Evolutionary conservation across 2,329 filamentous ascomycete genomes (phyloP).

Genomic region (Aspergillus glaucus): DNA sequence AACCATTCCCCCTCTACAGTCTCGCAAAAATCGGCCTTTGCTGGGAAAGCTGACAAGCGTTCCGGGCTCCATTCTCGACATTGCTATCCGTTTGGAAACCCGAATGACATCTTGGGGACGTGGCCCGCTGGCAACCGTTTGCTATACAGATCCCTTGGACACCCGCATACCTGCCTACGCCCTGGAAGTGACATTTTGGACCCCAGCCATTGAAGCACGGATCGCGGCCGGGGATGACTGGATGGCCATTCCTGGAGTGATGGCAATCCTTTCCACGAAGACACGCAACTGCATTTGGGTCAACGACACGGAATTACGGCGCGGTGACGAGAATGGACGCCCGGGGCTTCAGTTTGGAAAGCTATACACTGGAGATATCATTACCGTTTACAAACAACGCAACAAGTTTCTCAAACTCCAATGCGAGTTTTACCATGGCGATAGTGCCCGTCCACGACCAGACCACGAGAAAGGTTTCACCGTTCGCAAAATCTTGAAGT

Average conservation of each 20-base stretch:
- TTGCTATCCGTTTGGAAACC: slow-evolving; percentile 60
- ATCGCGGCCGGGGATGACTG: slow-evolving; percentile 53
- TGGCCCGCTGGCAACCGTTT: slow-evolving; percentile 58
- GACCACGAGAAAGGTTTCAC: slow-evolving; percentile 35
- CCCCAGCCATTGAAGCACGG: slow-evolving; percentile 57
- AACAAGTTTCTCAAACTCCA: slow-evolving; percentile 36
- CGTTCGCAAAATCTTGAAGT: slow-evolving; percentile 31
- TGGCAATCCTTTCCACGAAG: slow-evolving; percentile 72
- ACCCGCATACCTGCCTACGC: slow-evolving; percentile 73
- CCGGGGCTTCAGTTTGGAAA: slow-evolving; percentile 55
- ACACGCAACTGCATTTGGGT: slow-evolving; percentile 69
- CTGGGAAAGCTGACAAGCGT: slow-evolving; percentile 64
- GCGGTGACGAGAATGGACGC: slow-evolving; percentile 48
- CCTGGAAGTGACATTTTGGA: slow-evolving; percentile 71
- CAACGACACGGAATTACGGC: slow-evolving; percentile 62
- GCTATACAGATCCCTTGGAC: slow-evolving; percentile 59
- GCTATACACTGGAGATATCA: slow-evolving; percentile 68
- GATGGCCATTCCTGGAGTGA: slow-evolving; percentile 49
- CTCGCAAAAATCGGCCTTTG: slow-evolving; percentile 31
- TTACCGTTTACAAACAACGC: slow-evolving; percentile 60
- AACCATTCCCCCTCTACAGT: slow-evolving; percentile 10
- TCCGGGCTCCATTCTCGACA: slow-evolving; percentile 56
- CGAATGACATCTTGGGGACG: slow-evolving; percentile 74
- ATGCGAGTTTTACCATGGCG: slow-evolving; percentile 43
- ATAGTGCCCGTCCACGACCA: slow-evolving; percentile 38